phyloP scores from a whole-genome alignment of 2,329 filamentous ascomycete genomes.

The Scedosporium boydii region DNA sequence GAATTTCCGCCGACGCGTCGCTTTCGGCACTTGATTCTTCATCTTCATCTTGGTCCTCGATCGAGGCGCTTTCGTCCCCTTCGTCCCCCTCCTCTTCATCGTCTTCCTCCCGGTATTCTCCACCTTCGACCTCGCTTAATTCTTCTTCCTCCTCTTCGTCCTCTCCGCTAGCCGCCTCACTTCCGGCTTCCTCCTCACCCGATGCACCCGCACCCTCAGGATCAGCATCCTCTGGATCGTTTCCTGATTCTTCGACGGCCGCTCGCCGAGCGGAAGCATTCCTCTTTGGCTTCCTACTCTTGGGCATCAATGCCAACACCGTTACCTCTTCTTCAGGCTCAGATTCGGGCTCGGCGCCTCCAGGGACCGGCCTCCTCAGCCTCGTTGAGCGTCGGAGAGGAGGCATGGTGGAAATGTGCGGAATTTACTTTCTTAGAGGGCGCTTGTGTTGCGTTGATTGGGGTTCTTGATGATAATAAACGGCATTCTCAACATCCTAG shows the following conservation, averaged over 20 bases:
- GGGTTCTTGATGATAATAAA: too few relatives aligned
- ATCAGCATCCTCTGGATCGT: neutral
- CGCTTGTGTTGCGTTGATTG: too few relatives aligned
- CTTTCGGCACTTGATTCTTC: conserved; percentile 20
- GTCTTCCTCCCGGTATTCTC: neutral
- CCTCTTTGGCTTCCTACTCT: conserved; percentile 11
- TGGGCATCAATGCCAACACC: conserved; percentile 13
- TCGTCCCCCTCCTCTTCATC: conserved; percentile 2
- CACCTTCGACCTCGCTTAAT: neutral
- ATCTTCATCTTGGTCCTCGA: conserved; percentile 22
- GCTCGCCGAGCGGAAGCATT: conserved; percentile 13
- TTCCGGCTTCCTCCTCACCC: neutral
- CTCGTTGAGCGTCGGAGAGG: neutral
- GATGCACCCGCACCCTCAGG: neutral
- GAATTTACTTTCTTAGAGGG: too few relatives aligned
- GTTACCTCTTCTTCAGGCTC: neutral
- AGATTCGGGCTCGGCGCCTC: conserved; percentile 11
- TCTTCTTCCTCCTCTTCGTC: conserved; percentile 9
- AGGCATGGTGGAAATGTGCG: neutral
- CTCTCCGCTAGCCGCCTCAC: conserved; percentile 8
- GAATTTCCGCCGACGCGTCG: conserved; percentile 14
- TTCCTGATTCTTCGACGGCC: conserved; percentile 8
- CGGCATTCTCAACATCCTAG: too few relatives aligned
- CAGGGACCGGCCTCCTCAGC: conserved; percentile 12
- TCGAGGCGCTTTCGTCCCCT: conserved; percentile 19